Base-by-base conservation (phyloP, 192 early-diverging fungal genomes). In the Chytriomyces hyalinus region DNA sequence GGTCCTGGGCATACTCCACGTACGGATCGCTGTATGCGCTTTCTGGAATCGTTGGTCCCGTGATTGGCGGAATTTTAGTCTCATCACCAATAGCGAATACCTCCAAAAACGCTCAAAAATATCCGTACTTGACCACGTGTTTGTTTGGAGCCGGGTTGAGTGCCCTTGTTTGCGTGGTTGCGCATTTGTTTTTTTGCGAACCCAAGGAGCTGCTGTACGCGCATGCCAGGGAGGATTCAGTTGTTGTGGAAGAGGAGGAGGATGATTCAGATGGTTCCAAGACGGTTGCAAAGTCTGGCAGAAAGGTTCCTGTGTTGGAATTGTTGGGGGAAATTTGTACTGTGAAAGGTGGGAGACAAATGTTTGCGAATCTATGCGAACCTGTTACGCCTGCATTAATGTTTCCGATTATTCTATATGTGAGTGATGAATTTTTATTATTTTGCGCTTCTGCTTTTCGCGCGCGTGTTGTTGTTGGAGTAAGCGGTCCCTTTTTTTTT, bases 1-100 rank as follows among this genome's bases (percentile, higher is more conserved):
- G 82, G 22, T 71, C 80, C 13, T 85, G 81, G 81, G 87, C 77
- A 36, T 85, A 80, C 76, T 81, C 87, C 4, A 80, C 81, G 60
- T 88, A 86, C 63, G 84, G 84, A 10, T 51, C 60, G 24, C 61
- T 84, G n/a, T 86, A 85, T 75, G 86, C 60, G 10, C 22, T 73
- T 43, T 62, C 49, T 20, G 76, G 76, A 15, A 77, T 77, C 44
- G 36, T 68, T 22, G 76, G 76, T 26, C 76, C 76, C 51, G 13
- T 77, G 59, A 77, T 77, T 61, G 76, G 76, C 6, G 76, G 76
- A 7, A 6, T 77, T 45, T 50, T 77, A 8, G 66, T 68, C 15
- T 11, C 20, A 45, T 53, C 62, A 6, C 10, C 20, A 49, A 48
- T 3, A 9, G 4, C 7, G 15, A 24, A 10, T 26, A 13, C 53